Evolutionary conservation across 2,329 filamentous ascomycete genomes (phyloP), one percentile per base, ranked within the genome.

Genomic region (Trichoderma sp.): DNA sequence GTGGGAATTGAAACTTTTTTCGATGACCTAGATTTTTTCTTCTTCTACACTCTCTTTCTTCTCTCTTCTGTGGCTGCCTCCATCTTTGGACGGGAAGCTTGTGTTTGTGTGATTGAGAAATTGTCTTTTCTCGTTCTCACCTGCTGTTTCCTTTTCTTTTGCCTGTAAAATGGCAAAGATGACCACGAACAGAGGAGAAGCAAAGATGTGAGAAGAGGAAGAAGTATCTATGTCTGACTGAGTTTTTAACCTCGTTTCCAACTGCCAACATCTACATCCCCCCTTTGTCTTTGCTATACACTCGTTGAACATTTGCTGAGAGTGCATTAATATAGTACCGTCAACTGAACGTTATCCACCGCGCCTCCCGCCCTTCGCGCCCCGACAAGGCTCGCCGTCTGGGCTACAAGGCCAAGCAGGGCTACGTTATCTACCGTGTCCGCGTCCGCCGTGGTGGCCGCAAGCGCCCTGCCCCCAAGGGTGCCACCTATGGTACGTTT

Each of bases 331-430:
- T 94, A 95, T 96, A 97, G 95, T 93, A 97, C 85, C 94, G 95
- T 88, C 95, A 98, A 89, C 88, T 98, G 87, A 97, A 98, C 87
- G 94, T 97, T 85, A 96, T 98, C 88, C 96, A 99, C 91, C 95
- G 96, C 84, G 96, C 96, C 82, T 96, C 94, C 80, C 94, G 95
- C 80, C 96, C 96, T 78, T 97, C 94, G 80, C 96, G 96, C 84
- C 96, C 96, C 81, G 96, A 99, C 89, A 99, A 99, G 93, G 96
- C 96, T 82, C 96, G 96, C 86, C 96, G 96, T 85, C 93, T 99
- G 79, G 96, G 96, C 80, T 99, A 99, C 93, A 99, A 99, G 93
- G 96, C 96, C 89, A 99, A 99, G 93, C 96, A 99, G 89, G 96
- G 96, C 85, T 99, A 98, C 89, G 96, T 99, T 83, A 94, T 99